Conservation (phyloP, 192 early-diverging fungal genomes). For the Coemansia sp. region DNA sequence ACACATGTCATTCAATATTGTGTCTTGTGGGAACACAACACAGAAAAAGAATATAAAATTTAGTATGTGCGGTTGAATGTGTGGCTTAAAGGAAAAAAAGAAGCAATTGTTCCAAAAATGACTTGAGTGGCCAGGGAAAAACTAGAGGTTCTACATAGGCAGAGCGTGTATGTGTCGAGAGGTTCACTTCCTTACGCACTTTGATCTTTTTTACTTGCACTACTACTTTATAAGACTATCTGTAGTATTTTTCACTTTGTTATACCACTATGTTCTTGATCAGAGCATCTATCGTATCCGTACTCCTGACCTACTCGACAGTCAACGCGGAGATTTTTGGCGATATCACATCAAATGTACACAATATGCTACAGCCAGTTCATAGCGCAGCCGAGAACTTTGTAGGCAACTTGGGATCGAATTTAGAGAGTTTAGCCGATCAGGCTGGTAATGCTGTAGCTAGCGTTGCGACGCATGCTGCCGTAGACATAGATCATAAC, state of each 20-base stretch:
- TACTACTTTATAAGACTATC: too few relatives aligned
- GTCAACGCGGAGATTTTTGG: not conserved
- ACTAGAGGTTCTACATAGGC: too few relatives aligned
- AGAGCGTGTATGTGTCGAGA: too few relatives aligned
- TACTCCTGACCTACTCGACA: not conserved
- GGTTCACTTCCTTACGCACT: too few relatives aligned
- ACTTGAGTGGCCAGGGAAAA: too few relatives aligned
- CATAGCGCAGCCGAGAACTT: conserved; percentile 16
- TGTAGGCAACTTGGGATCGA: conserved; percentile 8
- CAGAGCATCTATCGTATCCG: not conserved
- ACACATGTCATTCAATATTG: not conserved
- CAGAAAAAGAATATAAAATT: not conserved
- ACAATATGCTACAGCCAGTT: conserved; percentile 8
- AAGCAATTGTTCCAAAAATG: too few relatives aligned
- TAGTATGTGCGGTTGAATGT: not conserved
- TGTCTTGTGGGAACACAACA: not conserved
- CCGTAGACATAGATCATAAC: conserved; percentile 10
- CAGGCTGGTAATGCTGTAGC: conserved; percentile 21
- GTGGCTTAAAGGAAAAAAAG: too few relatives aligned
- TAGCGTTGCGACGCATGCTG: conserved; percentile 15
- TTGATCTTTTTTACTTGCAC: too few relatives aligned
- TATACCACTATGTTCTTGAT: not conserved
- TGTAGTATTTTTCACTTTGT: not conserved
- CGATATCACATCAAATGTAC: not conserved
- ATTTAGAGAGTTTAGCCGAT: conserved; percentile 22